phyloP scores from a whole-genome alignment of 2,329 filamentous ascomycete genomes.

The Colletotrichum sp. region DNA sequence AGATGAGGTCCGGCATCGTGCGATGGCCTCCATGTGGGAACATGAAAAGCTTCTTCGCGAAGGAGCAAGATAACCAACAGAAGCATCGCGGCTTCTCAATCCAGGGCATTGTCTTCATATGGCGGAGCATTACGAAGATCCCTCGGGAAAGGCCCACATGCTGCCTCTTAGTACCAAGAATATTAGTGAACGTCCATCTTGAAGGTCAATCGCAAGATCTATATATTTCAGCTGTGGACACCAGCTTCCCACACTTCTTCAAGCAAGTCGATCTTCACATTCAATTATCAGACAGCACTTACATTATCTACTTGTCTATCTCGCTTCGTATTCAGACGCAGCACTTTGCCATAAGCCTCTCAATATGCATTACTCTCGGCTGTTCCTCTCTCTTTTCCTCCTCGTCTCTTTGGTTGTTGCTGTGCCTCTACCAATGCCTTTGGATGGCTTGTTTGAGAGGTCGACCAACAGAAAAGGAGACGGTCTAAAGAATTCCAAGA shows the following conservation, averaged over 20 bases:
- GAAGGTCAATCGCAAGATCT: background rate
- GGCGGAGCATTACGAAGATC: background rate
- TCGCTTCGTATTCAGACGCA: background rate
- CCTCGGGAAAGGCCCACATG: background rate
- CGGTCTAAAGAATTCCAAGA: background rate
- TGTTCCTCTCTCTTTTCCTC: background rate
- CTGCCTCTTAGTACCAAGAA: background rate
- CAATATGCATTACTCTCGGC: background rate
- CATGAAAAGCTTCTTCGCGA: background rate
- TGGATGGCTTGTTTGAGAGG: background rate
- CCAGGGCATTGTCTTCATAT: background rate
- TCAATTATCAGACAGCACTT: rapidly evolving
- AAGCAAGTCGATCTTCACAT: background rate
- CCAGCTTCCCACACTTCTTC: background rate
- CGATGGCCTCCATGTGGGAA: background rate
- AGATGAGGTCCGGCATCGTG: background rate
- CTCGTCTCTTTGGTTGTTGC: background rate
- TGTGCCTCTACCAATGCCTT: background rate
- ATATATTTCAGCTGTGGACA: background rate
- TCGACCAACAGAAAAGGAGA: background rate
- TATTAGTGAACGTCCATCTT: background rate
- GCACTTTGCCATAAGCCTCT: background rate
- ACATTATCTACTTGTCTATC: background rate
- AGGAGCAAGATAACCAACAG: background rate
- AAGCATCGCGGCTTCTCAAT: background rate